Percentiles rank a stretch among this genome's conserved stretches.
Evolutionary conservation across 768 basidiomycete species (phyloP).

Genomic region (Russula sp.): DNA sequence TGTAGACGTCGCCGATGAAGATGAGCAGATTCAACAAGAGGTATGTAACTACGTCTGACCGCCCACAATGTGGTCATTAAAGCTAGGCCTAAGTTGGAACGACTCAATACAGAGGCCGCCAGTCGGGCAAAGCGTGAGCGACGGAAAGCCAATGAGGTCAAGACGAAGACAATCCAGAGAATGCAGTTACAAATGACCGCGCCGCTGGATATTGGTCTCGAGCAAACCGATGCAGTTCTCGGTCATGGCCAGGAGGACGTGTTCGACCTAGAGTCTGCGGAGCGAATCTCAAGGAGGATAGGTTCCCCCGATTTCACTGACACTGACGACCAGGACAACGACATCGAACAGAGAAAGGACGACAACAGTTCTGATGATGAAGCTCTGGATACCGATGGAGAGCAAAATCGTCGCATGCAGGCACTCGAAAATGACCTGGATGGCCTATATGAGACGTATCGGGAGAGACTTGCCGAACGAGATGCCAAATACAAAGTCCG

Average conservation of each 20-base stretch:
- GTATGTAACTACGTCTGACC: constrained; percentile 43
- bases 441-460: constrained; percentile 84
- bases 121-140: constrained; percentile 76
- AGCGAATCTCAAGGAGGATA: constrained; percentile 44
- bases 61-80: constrained; percentile 23
- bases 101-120: constrained; percentile 71
- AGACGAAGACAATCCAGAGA: constrained; percentile 81
- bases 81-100: constrained; percentile 60
- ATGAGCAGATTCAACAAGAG: constrained; percentile 86
- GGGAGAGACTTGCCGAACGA: constrained; percentile 70
- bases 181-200: constrained; percentile 98
- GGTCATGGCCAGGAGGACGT: constrained; percentile 78
- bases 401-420: constrained; percentile 56
- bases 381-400: constrained; percentile 62
- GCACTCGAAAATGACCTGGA: constrained; percentile 85
- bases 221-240: constrained; percentile 73
- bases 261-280: constrained; percentile 75
- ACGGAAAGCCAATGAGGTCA: constrained; percentile 84
- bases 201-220: constrained; percentile 92
- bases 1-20: constrained; percentile 73
- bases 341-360: constrained; percentile 42
- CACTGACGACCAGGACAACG: constrained; percentile 43
- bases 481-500: constrained; percentile 87
- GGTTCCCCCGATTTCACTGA: constrained; percentile 36
- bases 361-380: constrained; percentile 47